phyloP scores from a whole-genome alignment of 306 rosid genomes.

The Castanea sativa region DNA sequence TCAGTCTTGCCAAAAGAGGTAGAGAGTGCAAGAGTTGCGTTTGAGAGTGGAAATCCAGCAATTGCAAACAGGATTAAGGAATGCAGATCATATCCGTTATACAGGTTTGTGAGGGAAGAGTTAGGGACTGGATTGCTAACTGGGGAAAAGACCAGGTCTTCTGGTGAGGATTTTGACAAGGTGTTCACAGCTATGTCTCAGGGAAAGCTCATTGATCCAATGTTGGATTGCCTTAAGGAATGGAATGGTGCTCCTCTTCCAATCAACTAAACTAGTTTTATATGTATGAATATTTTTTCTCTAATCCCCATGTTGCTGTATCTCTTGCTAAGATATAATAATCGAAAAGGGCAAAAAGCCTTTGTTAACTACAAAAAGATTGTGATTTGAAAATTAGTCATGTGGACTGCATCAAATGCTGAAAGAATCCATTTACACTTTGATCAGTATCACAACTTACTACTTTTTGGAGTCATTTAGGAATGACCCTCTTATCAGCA shows the following conservation, averaged over 20 bases:
- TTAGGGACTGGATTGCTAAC: constrained; percentile 57
- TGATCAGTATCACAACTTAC: too few species aligned
- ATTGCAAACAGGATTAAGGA: constrained; percentile 62
- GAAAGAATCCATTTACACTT: too few species aligned
- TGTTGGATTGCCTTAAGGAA: constrained; percentile 62
- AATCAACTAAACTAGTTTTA: constrained; percentile 33
- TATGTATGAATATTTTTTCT: background rate
- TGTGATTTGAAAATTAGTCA: too few species aligned
- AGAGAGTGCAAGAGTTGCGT: constrained; percentile 51
- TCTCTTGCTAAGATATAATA: too few species aligned
- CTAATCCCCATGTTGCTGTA: too few species aligned
- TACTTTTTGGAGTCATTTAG: too few species aligned
- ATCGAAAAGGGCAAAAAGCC: too few species aligned
- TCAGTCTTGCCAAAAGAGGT: constrained; percentile 72
- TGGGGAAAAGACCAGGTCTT: constrained; percentile 61
- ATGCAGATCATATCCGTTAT: constrained; percentile 83
- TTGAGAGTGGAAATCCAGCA: constrained; percentile 47
- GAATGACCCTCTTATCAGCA: too few species aligned
- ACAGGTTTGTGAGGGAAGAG: constrained; percentile 75
- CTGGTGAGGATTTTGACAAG: constrained; percentile 83
- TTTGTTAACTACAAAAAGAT: too few species aligned
- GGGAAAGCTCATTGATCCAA: constrained; percentile 79
- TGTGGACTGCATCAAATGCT: too few species aligned
- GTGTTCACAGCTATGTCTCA: constrained; percentile 74
- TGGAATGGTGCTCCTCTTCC: constrained; percentile 96